Conservation (phyloP, 2,329 filamentous ascomycete genomes). For the Dryadomyces sulphureus region DNA sequence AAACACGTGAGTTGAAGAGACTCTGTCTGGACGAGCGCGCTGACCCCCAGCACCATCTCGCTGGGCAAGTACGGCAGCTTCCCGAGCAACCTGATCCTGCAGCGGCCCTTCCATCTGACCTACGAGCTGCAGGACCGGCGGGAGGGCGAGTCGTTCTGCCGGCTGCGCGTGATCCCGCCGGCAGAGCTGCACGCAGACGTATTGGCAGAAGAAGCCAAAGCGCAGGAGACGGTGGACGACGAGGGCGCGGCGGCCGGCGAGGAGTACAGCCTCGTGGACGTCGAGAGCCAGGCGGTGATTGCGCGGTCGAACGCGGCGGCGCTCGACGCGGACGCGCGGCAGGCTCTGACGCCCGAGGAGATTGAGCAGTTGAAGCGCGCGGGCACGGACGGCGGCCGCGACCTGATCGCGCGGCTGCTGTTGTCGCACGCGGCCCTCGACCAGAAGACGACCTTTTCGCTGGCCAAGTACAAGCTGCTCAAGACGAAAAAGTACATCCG, state of each 20-base stretch:
- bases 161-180: constrained; percentile 64
- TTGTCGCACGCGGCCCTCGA: constrained; percentile 79
- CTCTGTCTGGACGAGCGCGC: not conserved
- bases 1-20: constrained; percentile 33
- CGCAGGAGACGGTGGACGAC: not conserved
- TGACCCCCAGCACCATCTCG: constrained; percentile 54
- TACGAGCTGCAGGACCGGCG: constrained; percentile 72
- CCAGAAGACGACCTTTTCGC: constrained; percentile 84
- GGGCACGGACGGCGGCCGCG: constrained; percentile 65
- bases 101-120: constrained; percentile 82
- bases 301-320: constrained; percentile 43
- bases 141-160: constrained; percentile 47
- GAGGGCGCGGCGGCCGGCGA: constrained; percentile 17
- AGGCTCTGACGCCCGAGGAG: constrained; percentile 30
- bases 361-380: constrained; percentile 63
- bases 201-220: constrained; percentile 28
- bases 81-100: constrained; percentile 74
- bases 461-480: constrained; percentile 89
- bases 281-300: constrained; percentile 31
- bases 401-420: constrained; percentile 85
- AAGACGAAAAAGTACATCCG: constrained; percentile 91
- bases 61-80: constrained; percentile 90
- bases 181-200: constrained; percentile 75
- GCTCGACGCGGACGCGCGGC: constrained; percentile 43
- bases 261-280: constrained; percentile 30